These are phyloP conservation scores for Stemphylium vesicarium DNA, from an alignment of 2,329 filamentous ascomycete genomes.

Conservation along the genomic window DNA sequence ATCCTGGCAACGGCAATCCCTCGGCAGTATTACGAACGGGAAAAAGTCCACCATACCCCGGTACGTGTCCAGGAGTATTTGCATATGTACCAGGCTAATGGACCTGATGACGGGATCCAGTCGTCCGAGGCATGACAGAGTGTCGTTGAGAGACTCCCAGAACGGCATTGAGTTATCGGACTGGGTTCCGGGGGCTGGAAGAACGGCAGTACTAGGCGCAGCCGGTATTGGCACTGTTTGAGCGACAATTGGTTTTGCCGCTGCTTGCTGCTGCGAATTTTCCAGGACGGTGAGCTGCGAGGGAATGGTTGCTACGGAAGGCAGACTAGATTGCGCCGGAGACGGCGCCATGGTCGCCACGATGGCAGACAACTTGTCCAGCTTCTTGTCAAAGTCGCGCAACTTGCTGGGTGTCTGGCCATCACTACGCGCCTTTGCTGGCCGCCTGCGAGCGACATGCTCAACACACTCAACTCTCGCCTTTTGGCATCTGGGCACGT, in stretches of 20 bases:
- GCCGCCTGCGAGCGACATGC: constrained; percentile 45
- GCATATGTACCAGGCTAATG: constrained; percentile 45
- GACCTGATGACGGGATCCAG: constrained; percentile 44
- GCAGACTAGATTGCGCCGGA: constrained; percentile 30
- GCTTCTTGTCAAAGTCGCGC: constrained; percentile 44
- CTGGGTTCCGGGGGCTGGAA: constrained; percentile 33
- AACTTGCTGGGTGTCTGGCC: constrained; percentile 36
- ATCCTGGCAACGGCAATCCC: constrained; percentile 34
- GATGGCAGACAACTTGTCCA: constrained; percentile 44
- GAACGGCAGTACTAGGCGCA: constrained; percentile 23
- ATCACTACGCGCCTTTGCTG: constrained; percentile 41
- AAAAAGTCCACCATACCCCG: constrained; percentile 44
- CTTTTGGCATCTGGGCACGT: constrained; percentile 47
- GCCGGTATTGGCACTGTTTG: constrained; percentile 23
- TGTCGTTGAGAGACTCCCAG: constrained; percentile 45
- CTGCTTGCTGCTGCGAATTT: constrained; percentile 23
- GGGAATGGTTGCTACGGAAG: constrained; percentile 30
- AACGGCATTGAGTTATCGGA: constrained; percentile 37
- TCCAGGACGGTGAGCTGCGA: constrained; percentile 29
- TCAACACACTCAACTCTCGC: constrained; percentile 46
- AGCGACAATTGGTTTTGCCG: constrained; percentile 18
- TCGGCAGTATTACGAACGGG: constrained; percentile 42
- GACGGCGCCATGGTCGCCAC: constrained; percentile 37
- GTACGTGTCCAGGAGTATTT: constrained; percentile 41
- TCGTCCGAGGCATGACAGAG: constrained; percentile 37